Base-by-base conservation (phyloP, 495 filamentous ascomycete genomes). In the Lasiosphaeris hirsuta region DNA sequence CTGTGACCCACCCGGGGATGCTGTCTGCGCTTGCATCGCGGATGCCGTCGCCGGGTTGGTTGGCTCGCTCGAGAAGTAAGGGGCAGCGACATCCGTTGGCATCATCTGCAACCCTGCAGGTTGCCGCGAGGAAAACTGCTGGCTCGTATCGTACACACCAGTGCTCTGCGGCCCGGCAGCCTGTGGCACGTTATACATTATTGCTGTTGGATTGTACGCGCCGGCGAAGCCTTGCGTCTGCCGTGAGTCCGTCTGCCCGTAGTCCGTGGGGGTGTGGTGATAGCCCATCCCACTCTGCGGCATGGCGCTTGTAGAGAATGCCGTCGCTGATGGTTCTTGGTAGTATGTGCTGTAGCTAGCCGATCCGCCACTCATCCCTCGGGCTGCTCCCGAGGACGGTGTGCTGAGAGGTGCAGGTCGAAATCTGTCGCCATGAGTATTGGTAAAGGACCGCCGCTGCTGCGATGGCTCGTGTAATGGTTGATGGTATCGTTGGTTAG, bases 101-200 rank as follows among this genome's bases (percentile, higher is more conserved):
- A 94, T 79, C 67, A 90, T 85, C 63, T 94, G 90, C 65, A 96
- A 81, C 42, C 84, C 84, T 84, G 90, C 86, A 77, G 86, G 82
- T 63, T 88, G 90, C 77, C 90, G 88, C 67, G 85, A 78, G 61
- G 82, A 77, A 75, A 91, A 96, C 72, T 87, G 88, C 75, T 89
- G 82, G 72, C 85, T 83, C 61, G 86, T 77, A 71, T 91, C 88
- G 76, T 96, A 96, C 59, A 86, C 82, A 57, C 80, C 78, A 66
- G 78, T 84, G 55, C 38, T 63, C 54, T 71, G 69, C 70, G 84
- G 76, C 63, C 86, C 75, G 63, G 78, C 77, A 63, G 86, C 80
- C 74, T 88, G 86, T 71, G 81, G 77, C 56, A 92, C 84, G 75
- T 85, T 86, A 76, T 96, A 96, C 75, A 94, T 85, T 71, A 94